Evolutionary conservation across 1,284 basidiomycete genomes (phyloP).

Genomic region (Naganishia sp.): DNA sequence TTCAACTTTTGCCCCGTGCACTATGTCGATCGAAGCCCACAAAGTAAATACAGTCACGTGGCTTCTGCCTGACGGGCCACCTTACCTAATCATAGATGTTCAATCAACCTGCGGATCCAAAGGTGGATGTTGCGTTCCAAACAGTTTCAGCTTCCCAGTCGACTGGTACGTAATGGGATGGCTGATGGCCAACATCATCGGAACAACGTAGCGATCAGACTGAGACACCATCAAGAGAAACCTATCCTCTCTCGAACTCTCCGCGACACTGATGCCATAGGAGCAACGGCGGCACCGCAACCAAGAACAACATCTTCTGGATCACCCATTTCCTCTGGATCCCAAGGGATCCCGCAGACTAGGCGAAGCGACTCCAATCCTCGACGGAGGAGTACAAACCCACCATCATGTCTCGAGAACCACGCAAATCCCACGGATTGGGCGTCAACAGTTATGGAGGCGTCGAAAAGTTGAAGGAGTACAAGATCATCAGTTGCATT

Average conservation of each 20-base stretch:
- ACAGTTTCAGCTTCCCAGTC: conserved; percentile 20
- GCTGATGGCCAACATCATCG: too few relatives aligned
- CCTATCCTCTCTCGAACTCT: not conserved
- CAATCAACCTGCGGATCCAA: conserved; percentile 27
- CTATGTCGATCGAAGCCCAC: conserved; percentile 9
- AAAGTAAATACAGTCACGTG: conserved; percentile 27
- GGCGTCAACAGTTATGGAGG: conserved; percentile 33
- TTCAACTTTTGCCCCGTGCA: conserved; percentile 23
- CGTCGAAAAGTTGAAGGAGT: conserved; percentile 64
- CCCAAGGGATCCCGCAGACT: conserved; percentile 7
- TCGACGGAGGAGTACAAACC: not conserved
- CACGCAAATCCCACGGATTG: conserved; percentile 29
- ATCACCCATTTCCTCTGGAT: conserved; percentile 4
- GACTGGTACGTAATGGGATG: not conserved
- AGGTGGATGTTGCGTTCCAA: not conserved
- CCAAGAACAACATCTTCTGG: conserved; percentile 15
- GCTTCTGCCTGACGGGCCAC: not conserved
- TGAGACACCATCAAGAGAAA: not conserved
- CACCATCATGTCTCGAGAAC: conserved; percentile 18
- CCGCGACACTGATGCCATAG: conserved; percentile 1
- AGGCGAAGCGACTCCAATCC: not conserved
- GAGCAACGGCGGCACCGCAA: not conserved
- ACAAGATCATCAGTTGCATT: conserved; percentile 85
- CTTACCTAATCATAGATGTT: conserved; percentile 26
- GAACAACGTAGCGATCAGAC: too few relatives aligned